Conservation (phyloP, 78 protist species). For the Emiliania huxleyi region DNA sequence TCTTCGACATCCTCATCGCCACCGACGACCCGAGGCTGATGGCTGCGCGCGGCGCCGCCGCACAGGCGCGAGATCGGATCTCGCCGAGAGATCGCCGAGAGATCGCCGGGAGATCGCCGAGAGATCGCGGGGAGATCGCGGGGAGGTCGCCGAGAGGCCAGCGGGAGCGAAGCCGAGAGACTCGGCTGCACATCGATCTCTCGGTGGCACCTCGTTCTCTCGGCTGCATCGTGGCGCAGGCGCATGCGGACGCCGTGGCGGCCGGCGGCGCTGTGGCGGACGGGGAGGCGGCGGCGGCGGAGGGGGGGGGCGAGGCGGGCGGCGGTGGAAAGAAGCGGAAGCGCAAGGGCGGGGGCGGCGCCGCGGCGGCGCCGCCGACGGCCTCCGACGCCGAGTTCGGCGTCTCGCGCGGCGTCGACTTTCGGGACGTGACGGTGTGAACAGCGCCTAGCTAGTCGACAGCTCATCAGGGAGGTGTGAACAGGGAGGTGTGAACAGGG, state of each 20-base stretch:
- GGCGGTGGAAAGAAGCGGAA: background rate
- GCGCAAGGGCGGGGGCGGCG: background rate
- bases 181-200: no score
- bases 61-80: background rate
- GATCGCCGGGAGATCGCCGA: no score
- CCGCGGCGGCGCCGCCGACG: no score
- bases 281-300: background rate
- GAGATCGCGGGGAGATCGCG: background rate
- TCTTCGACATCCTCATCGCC: slow-evolving; percentile 79
- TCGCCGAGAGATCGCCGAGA: background rate
- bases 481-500: no score
- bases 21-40: slow-evolving; percentile 59
- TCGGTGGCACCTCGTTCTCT: no score
- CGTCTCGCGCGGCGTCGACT: slow-evolving; percentile 60
- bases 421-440: slow-evolving; percentile 36
- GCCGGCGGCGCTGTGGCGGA: background rate
- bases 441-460: no score
- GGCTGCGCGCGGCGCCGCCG: background rate
- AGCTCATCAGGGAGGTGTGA: no score
- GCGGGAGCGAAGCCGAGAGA: no score
- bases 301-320: background rate
- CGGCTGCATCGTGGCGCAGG: no score
- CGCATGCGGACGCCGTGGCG: background rate
- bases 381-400: slow-evolving; percentile 40
- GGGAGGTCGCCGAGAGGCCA: no score